Evolutionary conservation across 768 basidiomycete genomes (phyloP).

Genomic region (Pulveroboletus sp.): DNA sequence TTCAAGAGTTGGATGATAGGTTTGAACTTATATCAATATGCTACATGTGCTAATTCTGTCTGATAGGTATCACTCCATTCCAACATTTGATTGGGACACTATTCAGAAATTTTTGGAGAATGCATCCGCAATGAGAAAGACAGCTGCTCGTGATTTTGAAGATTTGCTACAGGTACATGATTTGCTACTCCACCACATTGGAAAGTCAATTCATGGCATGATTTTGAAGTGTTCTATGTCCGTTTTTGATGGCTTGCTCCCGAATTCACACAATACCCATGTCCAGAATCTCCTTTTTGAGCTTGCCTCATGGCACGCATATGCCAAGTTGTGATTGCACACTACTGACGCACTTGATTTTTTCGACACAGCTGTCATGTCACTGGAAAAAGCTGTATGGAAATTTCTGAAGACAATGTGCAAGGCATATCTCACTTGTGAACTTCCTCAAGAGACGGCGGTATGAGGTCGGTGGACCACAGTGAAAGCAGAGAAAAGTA

Average conservation of each 20-base stretch:
- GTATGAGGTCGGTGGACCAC: background rate
- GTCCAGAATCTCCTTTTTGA: background rate
- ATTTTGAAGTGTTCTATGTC: background rate
- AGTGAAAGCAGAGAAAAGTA: background rate
- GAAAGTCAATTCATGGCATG: background rate
- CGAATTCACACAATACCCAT: background rate
- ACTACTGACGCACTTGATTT: background rate
- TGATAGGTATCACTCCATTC: background rate
- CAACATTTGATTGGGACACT: background rate
- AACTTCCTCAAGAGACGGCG: background rate
- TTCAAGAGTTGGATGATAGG: background rate
- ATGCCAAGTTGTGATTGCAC: background rate
- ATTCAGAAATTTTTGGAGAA: background rate
- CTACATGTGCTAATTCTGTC: background rate
- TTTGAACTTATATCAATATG: background rate
- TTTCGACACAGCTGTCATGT: background rate
- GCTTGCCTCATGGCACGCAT: background rate
- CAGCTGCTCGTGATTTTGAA: background rate
- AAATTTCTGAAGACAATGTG: background rate
- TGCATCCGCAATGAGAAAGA: background rate
- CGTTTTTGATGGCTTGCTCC: background rate
- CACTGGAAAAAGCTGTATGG: background rate
- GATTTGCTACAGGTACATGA: background rate
- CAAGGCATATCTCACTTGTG: background rate
- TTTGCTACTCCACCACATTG: no score